These are phyloP conservation scores for Phytophthora fragariae DNA, from an alignment of 352 stramenopile species.

Conservation along the genomic window DNA sequence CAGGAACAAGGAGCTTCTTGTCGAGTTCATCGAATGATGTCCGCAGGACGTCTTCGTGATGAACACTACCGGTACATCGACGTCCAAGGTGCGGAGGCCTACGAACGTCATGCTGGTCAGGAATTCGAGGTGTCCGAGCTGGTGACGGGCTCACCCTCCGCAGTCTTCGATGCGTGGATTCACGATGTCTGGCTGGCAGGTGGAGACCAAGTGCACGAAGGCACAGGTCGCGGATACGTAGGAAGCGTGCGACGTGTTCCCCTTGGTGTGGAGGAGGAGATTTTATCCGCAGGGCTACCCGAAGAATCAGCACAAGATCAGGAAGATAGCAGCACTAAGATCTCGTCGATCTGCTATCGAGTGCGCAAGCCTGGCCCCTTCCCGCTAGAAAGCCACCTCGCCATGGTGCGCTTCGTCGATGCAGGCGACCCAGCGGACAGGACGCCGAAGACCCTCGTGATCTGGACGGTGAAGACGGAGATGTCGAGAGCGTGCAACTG, in stretches of 20 bases:
- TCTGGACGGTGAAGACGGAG: conserved; percentile 50
- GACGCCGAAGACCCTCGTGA: conserved; percentile 48
- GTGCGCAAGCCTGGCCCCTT: conserved; percentile 55
- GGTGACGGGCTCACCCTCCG: conserved; percentile 33
- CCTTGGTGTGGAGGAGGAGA: conserved; percentile 65
- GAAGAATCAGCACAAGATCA: conserved; percentile 26
- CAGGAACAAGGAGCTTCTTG: neutral
- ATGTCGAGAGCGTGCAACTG: conserved; percentile 23
- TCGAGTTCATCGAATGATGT: neutral
- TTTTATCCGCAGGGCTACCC: conserved; percentile 55
- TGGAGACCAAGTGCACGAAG: conserved; percentile 43
- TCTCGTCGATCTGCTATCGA: conserved; percentile 64
- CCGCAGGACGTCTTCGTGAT: neutral
- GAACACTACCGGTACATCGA: conserved; percentile 44
- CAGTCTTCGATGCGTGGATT: conserved; percentile 66
- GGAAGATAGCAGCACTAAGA: conserved; percentile 12
- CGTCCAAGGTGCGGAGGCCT: conserved; percentile 44
- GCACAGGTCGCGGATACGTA: conserved; percentile 47
- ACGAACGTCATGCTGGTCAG: conserved; percentile 50
- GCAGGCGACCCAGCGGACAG: conserved; percentile 7
- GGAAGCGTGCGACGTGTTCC: conserved; percentile 56
- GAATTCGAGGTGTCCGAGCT: conserved; percentile 57
- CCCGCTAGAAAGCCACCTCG: conserved; percentile 54
- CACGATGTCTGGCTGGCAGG: conserved; percentile 51
- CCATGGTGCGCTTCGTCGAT: conserved; percentile 58